phyloP scores from a whole-genome alignment of 176 grass and related monocot genomes.

The Cenchrus fungigraminus region DNA sequence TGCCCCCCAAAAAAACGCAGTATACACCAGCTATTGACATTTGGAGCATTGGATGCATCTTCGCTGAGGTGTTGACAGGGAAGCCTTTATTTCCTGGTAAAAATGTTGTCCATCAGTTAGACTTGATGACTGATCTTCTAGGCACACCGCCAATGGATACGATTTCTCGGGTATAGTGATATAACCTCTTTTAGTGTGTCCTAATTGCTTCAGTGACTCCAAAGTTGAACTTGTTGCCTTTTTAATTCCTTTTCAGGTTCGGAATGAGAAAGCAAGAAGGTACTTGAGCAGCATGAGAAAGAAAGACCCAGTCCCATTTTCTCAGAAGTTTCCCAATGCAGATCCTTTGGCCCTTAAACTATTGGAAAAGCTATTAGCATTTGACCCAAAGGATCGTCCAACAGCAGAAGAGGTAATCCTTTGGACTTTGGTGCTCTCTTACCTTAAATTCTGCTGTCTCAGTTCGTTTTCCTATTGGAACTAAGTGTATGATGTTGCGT shows the following conservation, averaged over 20 bases:
- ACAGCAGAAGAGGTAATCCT: constrained; percentile 85
- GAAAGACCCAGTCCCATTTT: constrained; percentile 82
- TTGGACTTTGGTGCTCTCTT: constrained; percentile 6
- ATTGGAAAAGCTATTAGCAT: constrained; percentile 86
- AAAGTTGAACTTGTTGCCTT: background rate
- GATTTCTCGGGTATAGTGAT: constrained; percentile 85
- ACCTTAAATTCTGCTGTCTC: background rate
- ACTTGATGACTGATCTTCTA: constrained; percentile 98
- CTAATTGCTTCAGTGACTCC: background rate
- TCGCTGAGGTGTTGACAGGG: constrained; percentile 94
- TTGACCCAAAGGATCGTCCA: constrained; percentile 92
- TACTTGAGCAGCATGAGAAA: constrained; percentile 97
- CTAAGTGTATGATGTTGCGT: background rate
- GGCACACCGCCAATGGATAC: constrained; percentile 86
- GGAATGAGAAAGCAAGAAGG: constrained; percentile 97
- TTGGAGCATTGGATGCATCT: constrained; percentile 99
- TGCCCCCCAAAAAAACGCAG: constrained; percentile 58
- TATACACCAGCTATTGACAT: constrained; percentile 98
- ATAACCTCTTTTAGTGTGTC: background rate
- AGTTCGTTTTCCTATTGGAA: constrained; percentile 14
- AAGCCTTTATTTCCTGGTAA: constrained; percentile 99
- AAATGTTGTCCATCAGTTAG: constrained; percentile 99
- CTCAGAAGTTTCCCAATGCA: constrained; percentile 86
- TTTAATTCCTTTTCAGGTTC: constrained; percentile 55
- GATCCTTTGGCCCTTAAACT: constrained; percentile 91